Evolutionary conservation across 2,329 filamentous ascomycete genomes (phyloP), one percentile per base, ranked within the genome.

Genomic region (Aureobasidium sp.): DNA sequence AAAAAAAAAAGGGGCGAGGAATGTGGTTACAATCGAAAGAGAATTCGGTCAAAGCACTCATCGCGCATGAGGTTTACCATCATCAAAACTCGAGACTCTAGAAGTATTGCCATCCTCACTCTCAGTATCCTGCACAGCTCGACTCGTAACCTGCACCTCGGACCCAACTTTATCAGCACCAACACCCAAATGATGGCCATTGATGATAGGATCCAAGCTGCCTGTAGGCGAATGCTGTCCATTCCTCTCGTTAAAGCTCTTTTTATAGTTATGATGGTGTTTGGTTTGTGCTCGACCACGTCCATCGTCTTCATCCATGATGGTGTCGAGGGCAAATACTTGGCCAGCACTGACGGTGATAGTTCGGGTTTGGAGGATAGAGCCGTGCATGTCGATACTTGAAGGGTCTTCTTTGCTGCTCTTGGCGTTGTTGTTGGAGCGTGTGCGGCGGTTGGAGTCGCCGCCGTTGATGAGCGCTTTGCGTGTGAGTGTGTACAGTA

Each of bases 401-500:
- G 46, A 41, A 1, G 47, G 12, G 3, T 27, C 34, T 53, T 52
- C 64, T 62, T 64, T 64, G 66, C 48, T 64, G 66, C 42, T 63
- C 61, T 60, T 50, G 15, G 47, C 27, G 15, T 34, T 39, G 39
- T 39, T 44, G 39, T 41, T 34, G 50, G 13, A 42, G 47, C 55
- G 26, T 12, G n/a, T 41, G 26, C 56, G 41, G 1, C 61, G 57
- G 4, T 50, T 39, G 5, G 59, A 46, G 32, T 41, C 42, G 27
- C 50, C 36, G 2, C 56, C 62, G 34, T 68, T 67, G 69, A 72
- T 46, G 8, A 62, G 29, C 3, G 60, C 44, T 60, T 79, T 79
- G n/a, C 83, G 78, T 0, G 83, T 85, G 8, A 83, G 71, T 0
- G 81, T 82, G 72, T 85, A 86, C 3, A 85, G 75, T 3, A 83